phyloP scores from a whole-genome alignment of 2,329 filamentous ascomycete genomes.

The Clonostachys chloroleuca region DNA sequence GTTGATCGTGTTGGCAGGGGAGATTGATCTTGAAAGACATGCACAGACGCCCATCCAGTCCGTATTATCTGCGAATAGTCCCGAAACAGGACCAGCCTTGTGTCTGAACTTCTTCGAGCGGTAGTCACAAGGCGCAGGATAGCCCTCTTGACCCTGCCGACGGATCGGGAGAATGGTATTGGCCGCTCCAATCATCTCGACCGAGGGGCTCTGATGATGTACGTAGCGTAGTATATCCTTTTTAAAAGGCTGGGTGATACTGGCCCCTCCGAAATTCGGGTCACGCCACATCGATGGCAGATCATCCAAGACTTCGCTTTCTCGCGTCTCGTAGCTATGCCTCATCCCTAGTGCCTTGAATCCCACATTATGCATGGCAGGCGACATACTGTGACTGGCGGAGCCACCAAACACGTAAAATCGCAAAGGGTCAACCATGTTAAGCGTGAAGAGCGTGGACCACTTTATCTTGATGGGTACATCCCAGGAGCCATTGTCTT shows the following conservation, averaged over 20 bases:
- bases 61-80: conserved; percentile 74
- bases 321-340: conserved; percentile 61
- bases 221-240: conserved; percentile 66
- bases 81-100: conserved; percentile 60
- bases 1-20: conserved; percentile 63
- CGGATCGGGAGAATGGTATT: conserved; percentile 74
- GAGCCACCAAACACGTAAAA: conserved; percentile 65
- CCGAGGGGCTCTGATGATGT: conserved; percentile 67
- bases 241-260: conserved; percentile 71
- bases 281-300: conserved; percentile 62
- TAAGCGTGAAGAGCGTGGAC: conserved; percentile 65
- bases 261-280: conserved; percentile 66
- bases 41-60: conserved; percentile 78
- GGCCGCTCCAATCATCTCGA: conserved; percentile 69
- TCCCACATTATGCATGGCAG: conserved; percentile 73
- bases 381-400: conserved; percentile 68
- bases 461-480: no score
- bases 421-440: conserved; percentile 64
- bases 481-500: no score
- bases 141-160: conserved; percentile 46
- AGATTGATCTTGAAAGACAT: conserved; percentile 67
- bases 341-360: conserved; percentile 64
- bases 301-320: conserved; percentile 58
- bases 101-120: conserved; percentile 52
- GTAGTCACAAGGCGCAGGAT: no score